Percentiles rank a stretch among this genome's conserved stretches.
phyloP scores from a whole-genome alignment of 2,329 filamentous ascomycete genomes.

The Lasiodiplodia hormozganensis region DNA sequence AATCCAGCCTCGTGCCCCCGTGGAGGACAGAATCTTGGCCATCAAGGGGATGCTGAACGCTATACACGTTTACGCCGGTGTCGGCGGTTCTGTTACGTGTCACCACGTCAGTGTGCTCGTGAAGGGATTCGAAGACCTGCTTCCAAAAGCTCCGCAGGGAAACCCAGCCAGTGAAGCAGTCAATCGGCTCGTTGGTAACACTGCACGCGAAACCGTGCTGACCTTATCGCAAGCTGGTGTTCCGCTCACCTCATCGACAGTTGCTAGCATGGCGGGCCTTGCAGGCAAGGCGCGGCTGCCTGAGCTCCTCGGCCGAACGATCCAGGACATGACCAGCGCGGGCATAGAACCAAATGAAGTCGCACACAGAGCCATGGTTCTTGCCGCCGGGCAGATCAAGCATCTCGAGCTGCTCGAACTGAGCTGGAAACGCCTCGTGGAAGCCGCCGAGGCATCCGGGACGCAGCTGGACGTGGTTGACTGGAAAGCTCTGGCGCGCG shows the following conservation, averaged over 20 bases:
- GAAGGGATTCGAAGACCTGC: constrained; percentile 40
- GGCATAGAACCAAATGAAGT: constrained; percentile 17
- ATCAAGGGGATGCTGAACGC: constrained; percentile 51
- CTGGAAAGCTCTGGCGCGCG: constrained; percentile 44
- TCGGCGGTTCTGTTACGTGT: constrained; percentile 44
- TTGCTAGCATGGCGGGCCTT: constrained; percentile 41
- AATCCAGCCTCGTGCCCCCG: constrained; percentile 31
- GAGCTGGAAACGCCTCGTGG: constrained; percentile 41
- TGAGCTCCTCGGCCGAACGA: constrained; percentile 16
- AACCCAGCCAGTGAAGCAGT: constrained; percentile 29
- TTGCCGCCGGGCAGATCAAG: constrained; percentile 39
- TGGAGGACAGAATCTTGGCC: neutral
- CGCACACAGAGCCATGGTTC: constrained; percentile 33
- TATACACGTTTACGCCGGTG: constrained; percentile 51
- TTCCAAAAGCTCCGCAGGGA: constrained; percentile 18
- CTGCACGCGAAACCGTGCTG: constrained; percentile 14
- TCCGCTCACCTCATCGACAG: constrained; percentile 33
- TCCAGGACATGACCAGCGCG: neutral
- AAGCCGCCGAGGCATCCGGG: constrained; percentile 36
- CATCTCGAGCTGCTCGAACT: constrained; percentile 38
- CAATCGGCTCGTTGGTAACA: constrained; percentile 18
- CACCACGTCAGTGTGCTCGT: constrained; percentile 50
- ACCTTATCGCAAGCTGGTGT: constrained; percentile 36
- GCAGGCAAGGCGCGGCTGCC: constrained; percentile 35
- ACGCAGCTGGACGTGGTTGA: constrained; percentile 37